Evolutionary conservation across 148 eudicot genomes (phyloP).

Genomic region (Diospyros kaki): DNA sequence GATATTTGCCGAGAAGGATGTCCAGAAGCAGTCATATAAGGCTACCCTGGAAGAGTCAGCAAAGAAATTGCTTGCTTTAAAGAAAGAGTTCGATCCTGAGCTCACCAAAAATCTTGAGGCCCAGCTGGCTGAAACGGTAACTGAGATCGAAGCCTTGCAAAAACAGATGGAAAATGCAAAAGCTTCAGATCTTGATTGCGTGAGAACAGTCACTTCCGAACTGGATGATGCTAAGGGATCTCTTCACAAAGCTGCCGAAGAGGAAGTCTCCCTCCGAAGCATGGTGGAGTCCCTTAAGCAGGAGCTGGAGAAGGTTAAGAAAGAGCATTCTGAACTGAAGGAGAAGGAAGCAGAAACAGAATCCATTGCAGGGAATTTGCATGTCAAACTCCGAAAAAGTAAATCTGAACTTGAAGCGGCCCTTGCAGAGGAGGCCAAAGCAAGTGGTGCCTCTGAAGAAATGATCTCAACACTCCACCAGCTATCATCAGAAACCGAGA

Average conservation of each 20-base stretch:
- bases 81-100: slow-evolving; percentile 59
- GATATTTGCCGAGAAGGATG: slow-evolving; percentile 49
- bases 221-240: slow-evolving; percentile 80
- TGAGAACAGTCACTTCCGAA: slow-evolving; percentile 48
- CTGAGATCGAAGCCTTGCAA: slow-evolving; percentile 50
- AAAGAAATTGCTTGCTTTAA: slow-evolving; percentile 59
- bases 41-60: slow-evolving; percentile 61
- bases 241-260: slow-evolving; percentile 55
- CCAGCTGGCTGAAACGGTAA: slow-evolving; percentile 45
- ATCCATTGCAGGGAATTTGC: slow-evolving; percentile 68
- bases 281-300: slow-evolving; percentile 59
- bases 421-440: slow-evolving; percentile 53
- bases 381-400: slow-evolving; percentile 64
- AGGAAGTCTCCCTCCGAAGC: slow-evolving; percentile 53
- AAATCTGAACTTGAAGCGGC: slow-evolving; percentile 69
- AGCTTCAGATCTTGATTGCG: slow-evolving; percentile 53
- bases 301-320: slow-evolving; percentile 59
- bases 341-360: slow-evolving; percentile 74
- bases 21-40: slow-evolving; percentile 42
- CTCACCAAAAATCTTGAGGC: slow-evolving; percentile 48
- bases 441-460: slow-evolving; percentile 52
- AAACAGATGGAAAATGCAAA: slow-evolving; percentile 52
- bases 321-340: slow-evolving; percentile 64
- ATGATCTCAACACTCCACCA: slow-evolving; percentile 42
- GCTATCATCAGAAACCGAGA: slow-evolving; percentile 50